Base-by-base conservation (phyloP, 352 stramenopile species). In the Pythium sukuiense region DNA sequence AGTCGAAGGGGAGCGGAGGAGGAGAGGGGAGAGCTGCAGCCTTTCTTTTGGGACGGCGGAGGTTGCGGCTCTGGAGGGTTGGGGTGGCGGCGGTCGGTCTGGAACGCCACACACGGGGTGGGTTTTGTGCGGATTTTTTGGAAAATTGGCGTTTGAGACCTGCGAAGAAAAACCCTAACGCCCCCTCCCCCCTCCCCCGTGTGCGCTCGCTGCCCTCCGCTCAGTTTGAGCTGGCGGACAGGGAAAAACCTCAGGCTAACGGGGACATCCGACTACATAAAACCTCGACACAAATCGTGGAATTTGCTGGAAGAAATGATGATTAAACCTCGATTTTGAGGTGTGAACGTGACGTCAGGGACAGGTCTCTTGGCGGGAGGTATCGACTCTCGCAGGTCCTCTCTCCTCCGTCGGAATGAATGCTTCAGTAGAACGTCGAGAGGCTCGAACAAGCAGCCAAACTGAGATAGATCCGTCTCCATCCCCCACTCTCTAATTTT, bases 121-220 rank as follows among this genome's bases (percentile, higher is more conserved):
- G 63, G 55, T 62, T 71, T 65, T 71, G 56, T 61, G 64, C 58
- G 35, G 64, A 71, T 69, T 71, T 71, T 70, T 71, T 71, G 65
- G 58, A 71, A 66, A 67, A 71, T 63, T 66, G 65, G 58, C 26
- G 50, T 71, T 71, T 71, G 65, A 67, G 63, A 55, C 26, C 55
- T 63, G 63, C 18, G 63, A 55, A 71, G 59, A 63, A 58, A 55
- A 54, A 65, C 60, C 14, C 57, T 20, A 62, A 61, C 37, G 49
- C 33, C 48, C 35, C 39, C 29, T 41, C 20, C 56, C 49, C 5
- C 48, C 35, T n/a, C 18, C 37, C 13, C 56, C 56, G 3, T 43
- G 12, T 16, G 18, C 63, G 49, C 46, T 12, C 43, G 18, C 20
- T 63, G 32, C 62, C 39, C 53, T 55, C 52, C 61, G 50, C 52